Base-by-base conservation (phyloP, 2,329 filamentous ascomycete species). In the Blastomyces emzantsi region DNA sequence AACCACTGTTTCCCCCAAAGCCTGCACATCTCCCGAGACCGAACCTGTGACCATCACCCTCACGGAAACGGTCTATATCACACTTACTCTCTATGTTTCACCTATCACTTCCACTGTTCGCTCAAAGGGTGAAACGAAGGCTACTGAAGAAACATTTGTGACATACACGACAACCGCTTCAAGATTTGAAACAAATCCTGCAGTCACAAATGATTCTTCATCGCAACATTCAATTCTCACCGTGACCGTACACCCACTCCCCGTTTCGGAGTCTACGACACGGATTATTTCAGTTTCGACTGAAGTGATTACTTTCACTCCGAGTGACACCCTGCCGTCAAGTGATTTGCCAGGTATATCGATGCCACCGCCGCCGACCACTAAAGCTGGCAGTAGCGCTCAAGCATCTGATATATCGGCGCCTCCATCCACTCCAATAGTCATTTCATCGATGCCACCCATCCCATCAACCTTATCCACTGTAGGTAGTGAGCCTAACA, bases 21-120 rank as follows among this genome's bases (percentile, higher is more conserved):
- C 39, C 39, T 60, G 57, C 43, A 2, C 57, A 39, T 43, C 39
- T 43, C 22, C 56, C 19, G 39, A 45, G 11, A 25, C 7, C 33
- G 13, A 49, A 15, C 25, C 28, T 33, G 25, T 28, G 8, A 47
- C 28, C 11, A 60, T 28, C 4, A 60, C 57, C 11, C 6, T 56
- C 51, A 57, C 47, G 28, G 36, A 47, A 43, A 62, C 61, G 15
- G 39, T 62, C 2, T 57, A 55, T 33, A 28, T 62, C 28, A 62
- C 61, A 25, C 30, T 62, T 36, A 45, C 25, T 62, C 57, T 47
- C 22, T 43, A 33, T 49, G 4, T 30, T 60, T 19, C 41, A 2
- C 25, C 57, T n/a, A 22, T n/a, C 43, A 5, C 28, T 8, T 17
- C 57, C 25, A 60, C 41, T 9, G 13, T 15, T 25, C 33, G 25